These are phyloP conservation scores for Ophiosphaerella korrae DNA, from an alignment of 2,329 filamentous ascomycete genomes.

Conservation along the genomic window DNA sequence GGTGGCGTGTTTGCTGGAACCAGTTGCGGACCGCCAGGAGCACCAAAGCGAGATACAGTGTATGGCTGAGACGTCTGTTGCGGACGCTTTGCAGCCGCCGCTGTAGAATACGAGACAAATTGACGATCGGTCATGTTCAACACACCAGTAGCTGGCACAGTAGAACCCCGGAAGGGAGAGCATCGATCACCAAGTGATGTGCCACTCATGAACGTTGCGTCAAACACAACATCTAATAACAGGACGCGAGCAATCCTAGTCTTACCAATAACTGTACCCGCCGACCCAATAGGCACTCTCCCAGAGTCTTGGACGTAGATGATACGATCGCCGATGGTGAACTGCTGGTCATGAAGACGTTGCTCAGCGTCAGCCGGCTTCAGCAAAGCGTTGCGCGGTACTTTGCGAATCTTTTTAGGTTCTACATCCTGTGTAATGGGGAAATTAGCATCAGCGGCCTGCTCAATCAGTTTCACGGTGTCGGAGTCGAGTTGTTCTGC, in stretches of 20 bases:
- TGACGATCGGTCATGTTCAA: slow-evolving; percentile 86
- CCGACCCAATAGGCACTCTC: slow-evolving; percentile 89
- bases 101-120: slow-evolving; percentile 70
- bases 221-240: slow-evolving; percentile 90
- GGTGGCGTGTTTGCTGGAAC: slow-evolving; percentile 61
- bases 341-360: slow-evolving; percentile 81
- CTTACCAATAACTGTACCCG: slow-evolving; percentile 92
- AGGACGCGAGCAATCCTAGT: slow-evolving; percentile 83
- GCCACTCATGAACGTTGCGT: slow-evolving; percentile 95
- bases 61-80: slow-evolving; percentile 57
- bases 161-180: slow-evolving; percentile 91
- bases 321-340: slow-evolving; percentile 84
- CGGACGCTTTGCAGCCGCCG: slow-evolving; percentile 60
- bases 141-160: slow-evolving; percentile 84
- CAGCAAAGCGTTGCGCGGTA: slow-evolving; percentile 84
- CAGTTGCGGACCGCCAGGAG: slow-evolving; percentile 64
- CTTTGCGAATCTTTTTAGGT: slow-evolving; percentile 74
- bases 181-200: slow-evolving; percentile 89
- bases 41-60: slow-evolving; percentile 61
- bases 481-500: slow-evolving; percentile 95
- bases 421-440: slow-evolving; percentile 48
- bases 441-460: slow-evolving; percentile 66
- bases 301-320: slow-evolving; percentile 92
- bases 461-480: slow-evolving; percentile 79
- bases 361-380: slow-evolving; percentile 97